A percentile compares a stretch with the other conserved stretches of the same genome.
phyloP scores from a whole-genome alignment of 148 eudicot species.

The Cornus controversa region DNA sequence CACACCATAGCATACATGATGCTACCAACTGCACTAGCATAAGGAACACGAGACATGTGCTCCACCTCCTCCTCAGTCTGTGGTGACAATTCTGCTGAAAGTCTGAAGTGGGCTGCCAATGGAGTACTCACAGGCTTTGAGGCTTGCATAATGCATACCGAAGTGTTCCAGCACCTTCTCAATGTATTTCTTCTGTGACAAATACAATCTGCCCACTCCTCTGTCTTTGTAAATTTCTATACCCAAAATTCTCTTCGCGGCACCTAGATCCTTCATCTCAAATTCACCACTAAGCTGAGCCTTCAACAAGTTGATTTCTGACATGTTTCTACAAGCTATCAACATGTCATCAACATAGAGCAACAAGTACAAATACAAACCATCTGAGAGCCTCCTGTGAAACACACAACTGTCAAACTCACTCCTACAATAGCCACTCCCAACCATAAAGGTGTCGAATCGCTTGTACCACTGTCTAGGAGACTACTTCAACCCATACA shows the following conservation, averaged over 20 bases:
- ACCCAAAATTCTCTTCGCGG: background rate
- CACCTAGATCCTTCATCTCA: background rate
- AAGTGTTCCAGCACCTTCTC: background rate
- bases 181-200: no score
- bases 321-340: background rate
- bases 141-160: no score
- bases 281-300: background rate
- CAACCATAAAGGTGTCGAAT: background rate
- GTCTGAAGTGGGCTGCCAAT: background rate
- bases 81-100: background rate
- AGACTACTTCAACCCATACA: constrained; percentile 8
- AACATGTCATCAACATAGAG: background rate
- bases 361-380: constrained; percentile 9
- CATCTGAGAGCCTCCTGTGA: background rate
- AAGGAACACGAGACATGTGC: background rate
- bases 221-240: background rate
- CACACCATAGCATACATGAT: constrained; percentile 3
- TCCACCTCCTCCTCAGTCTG: background rate
- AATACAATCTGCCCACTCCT: no score
- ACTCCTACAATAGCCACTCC: background rate
- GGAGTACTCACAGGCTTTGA: no score
- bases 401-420: constrained; percentile 12
- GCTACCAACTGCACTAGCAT: background rate
- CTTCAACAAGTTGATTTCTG: background rate
- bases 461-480: constrained; percentile 3